Evolutionary conservation across 2,329 filamentous ascomycete species (phyloP).

Genomic region (Coniochaeta sp.): DNA sequence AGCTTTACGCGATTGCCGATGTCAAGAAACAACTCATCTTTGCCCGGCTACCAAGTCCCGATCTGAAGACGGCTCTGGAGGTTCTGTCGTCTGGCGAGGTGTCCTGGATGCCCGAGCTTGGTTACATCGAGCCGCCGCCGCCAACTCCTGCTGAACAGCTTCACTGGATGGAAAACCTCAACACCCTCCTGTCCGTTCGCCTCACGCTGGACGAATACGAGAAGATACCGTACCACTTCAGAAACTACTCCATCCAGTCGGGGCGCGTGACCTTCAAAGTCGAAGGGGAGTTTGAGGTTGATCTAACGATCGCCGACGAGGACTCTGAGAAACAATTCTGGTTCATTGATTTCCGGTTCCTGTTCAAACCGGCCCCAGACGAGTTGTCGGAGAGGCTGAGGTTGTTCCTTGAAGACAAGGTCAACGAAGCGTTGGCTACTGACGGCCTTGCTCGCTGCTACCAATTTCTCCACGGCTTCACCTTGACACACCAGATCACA

Average conservation of each 20-base stretch:
- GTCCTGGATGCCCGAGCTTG: constrained; percentile 72
- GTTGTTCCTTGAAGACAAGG: constrained; percentile 57
- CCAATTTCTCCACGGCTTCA: constrained; percentile 76
- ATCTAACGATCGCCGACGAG: constrained; percentile 84
- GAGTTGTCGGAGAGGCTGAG: constrained; percentile 56
- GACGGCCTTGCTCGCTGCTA: constrained; percentile 77
- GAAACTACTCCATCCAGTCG: constrained; percentile 68
- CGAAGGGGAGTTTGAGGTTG: constrained; percentile 80
- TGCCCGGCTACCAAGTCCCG: constrained; percentile 79
- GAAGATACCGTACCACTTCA: constrained; percentile 65
- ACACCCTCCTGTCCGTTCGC: constrained; percentile 74
- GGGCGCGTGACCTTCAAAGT: constrained; percentile 89
- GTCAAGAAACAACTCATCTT: constrained; percentile 65
- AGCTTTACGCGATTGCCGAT: constrained; percentile 57
- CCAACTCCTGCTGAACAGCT: constrained; percentile 66
- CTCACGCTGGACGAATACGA: constrained; percentile 81
- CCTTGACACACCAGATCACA: constrained; percentile 83
- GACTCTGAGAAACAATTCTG: constrained; percentile 78
- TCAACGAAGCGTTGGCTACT: constrained; percentile 63
- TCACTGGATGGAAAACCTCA: constrained; percentile 70
- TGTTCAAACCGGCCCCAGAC: constrained; percentile 63
- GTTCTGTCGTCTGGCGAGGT: constrained; percentile 73
- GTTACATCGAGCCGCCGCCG: constrained; percentile 67
- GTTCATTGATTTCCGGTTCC: constrained; percentile 86
- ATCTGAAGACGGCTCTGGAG: constrained; percentile 82